phyloP scores from a whole-genome alignment of 768 basidiomycete species.

The Rhizopogon vesiculosus region DNA sequence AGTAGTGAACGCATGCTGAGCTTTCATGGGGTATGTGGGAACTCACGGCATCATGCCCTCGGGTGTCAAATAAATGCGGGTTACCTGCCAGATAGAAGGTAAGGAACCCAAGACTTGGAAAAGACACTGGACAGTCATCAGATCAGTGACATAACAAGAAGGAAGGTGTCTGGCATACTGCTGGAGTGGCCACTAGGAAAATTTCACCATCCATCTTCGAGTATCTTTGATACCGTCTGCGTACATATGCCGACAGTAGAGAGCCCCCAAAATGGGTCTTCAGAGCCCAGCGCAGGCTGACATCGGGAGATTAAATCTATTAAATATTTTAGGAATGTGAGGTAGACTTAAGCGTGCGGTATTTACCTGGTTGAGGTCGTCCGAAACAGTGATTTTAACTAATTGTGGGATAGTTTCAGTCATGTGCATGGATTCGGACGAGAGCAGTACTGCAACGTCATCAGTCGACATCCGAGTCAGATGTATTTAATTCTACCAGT shows the following conservation, averaged over 20 bases:
- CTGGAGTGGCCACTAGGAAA: constrained; percentile 92
- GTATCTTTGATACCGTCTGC: constrained; percentile 46
- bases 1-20: background rate
- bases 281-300: constrained; percentile 55
- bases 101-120: constrained; percentile 89
- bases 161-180: constrained; percentile 38
- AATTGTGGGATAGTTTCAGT: constrained; percentile 80
- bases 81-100: constrained; percentile 89
- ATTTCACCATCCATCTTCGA: constrained; percentile 84
- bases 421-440: constrained; percentile 64
- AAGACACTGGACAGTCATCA: constrained; percentile 55
- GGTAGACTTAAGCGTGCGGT: background rate
- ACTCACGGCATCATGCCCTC: constrained; percentile 67
- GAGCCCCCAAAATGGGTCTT: constrained; percentile 67
- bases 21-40: background rate
- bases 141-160: background rate
- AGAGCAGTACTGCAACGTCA: constrained; percentile 51
- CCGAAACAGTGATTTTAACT: constrained; percentile 82
- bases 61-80: constrained; percentile 78
- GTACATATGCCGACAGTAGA: constrained; percentile 75
- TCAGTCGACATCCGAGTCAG: background rate
- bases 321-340: background rate
- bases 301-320: constrained; percentile 39
- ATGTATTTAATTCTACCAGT: background rate
- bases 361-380: constrained; percentile 76